A percentile compares a stretch with the other conserved stretches of the same genome.
phyloP scores from a whole-genome alignment of 768 basidiomycete species.

The Cystobasidium tubakii region DNA sequence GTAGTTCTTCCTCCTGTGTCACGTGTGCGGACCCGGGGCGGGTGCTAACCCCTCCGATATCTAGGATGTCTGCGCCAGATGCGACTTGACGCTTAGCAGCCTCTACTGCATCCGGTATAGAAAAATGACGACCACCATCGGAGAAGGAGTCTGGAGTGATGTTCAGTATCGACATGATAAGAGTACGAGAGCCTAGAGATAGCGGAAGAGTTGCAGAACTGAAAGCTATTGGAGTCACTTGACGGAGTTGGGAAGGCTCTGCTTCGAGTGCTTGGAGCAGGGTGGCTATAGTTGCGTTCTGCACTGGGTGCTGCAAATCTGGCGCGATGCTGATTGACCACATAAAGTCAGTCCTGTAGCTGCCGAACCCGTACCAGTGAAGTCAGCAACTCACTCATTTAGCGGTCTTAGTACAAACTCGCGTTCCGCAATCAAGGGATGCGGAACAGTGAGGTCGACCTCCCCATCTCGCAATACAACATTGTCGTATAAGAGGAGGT shows the following conservation, averaged over 20 bases:
- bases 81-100: slow-evolving; percentile 41
- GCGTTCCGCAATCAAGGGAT: slow-evolving; percentile 70
- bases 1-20: slow-evolving; percentile 62
- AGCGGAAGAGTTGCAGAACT: slow-evolving; percentile 48
- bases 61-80: slow-evolving; percentile 69
- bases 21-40: slow-evolving; percentile 71
- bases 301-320: slow-evolving; percentile 61
- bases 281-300: slow-evolving; percentile 53
- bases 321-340: slow-evolving; percentile 66
- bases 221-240: slow-evolving; percentile 68
- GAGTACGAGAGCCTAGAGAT: slow-evolving; percentile 39
- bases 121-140: slow-evolving; percentile 64
- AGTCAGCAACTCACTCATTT: slow-evolving; percentile 63
- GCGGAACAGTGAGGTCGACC: slow-evolving; percentile 67
- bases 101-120: slow-evolving; percentile 54
- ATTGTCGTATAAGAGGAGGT: slow-evolving; percentile 71
- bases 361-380: neutral
- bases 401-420: slow-evolving; percentile 89
- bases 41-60: slow-evolving; percentile 91
- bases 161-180: slow-evolving; percentile 86
- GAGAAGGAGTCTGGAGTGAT: slow-evolving; percentile 94
- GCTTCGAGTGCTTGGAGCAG: slow-evolving; percentile 44
- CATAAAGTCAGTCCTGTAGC: neutral
- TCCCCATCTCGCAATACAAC: slow-evolving; percentile 58
- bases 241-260: slow-evolving; percentile 56